phyloP scores from a whole-genome alignment of 2,329 filamentous ascomycete species.

The Hypoxylon sp. region DNA sequence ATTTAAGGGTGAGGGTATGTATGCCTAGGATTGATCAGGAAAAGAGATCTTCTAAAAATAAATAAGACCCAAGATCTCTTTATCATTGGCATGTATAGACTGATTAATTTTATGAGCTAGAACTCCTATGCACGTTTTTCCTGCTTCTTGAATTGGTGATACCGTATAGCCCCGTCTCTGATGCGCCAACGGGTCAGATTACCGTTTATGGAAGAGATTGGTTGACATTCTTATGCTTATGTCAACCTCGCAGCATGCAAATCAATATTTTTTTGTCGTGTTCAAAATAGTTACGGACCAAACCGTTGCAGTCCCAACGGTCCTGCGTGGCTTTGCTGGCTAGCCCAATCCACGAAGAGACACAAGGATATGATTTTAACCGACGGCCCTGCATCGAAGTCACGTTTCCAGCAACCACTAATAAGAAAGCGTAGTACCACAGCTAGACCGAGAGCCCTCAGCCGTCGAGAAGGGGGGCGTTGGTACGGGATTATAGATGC shows the following conservation, averaged over 20 bases:
- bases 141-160: background rate
- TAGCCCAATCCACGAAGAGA: conserved; percentile 29
- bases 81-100: conserved; percentile 23
- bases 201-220: conserved; percentile 25
- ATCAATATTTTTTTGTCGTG: conserved; percentile 3
- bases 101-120: conserved; percentile 22
- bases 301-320: conserved; percentile 27
- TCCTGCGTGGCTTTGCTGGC: conserved; percentile 21
- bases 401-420: conserved; percentile 39
- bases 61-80: background rate
- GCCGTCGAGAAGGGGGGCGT: conserved; percentile 16
- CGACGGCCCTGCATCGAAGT: conserved; percentile 37
- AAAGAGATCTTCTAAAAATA: conserved; percentile 30
- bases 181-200: conserved; percentile 28
- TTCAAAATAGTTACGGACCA: conserved; percentile 32
- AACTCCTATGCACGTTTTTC: conserved; percentile 13
- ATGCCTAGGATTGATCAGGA: background rate
- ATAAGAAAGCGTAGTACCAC: conserved; percentile 32
- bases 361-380: conserved; percentile 38
- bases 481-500: conserved; percentile 34
- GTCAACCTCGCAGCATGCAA: conserved; percentile 24
- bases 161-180: conserved; percentile 25
- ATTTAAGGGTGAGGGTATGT: conserved; percentile 2
- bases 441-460: conserved; percentile 27
- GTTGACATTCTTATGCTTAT: conserved; percentile 32